Evolutionary conservation across 2,329 filamentous ascomycete species (phyloP).

Genomic region (Neopestalotiopsis rosae): DNA sequence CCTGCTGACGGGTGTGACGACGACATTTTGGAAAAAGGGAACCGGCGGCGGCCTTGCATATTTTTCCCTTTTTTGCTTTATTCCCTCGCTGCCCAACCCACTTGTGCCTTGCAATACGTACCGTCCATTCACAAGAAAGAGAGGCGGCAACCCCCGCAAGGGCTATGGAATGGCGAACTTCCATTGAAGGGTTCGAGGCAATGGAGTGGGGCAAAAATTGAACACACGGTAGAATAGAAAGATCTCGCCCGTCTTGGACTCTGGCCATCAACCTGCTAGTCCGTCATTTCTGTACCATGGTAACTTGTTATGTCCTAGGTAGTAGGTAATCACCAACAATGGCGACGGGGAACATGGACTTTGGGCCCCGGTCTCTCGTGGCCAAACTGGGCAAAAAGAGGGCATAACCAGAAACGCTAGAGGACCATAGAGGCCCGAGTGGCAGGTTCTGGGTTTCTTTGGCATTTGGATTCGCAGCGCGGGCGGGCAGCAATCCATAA

Average conservation of each 20-base stretch:
- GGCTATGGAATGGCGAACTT: neutral
- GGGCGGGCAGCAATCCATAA: neutral
- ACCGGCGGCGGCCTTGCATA: neutral
- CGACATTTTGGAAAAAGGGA: neutral
- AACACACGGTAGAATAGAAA: conserved; percentile 2
- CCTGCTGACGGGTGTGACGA: neutral
- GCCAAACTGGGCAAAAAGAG: neutral
- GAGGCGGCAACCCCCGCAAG: neutral
- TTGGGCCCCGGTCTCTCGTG: neutral
- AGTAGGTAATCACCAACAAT: too few relatives aligned
- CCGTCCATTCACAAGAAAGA: neutral
- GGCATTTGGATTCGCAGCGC: neutral
- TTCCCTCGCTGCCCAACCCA: neutral
- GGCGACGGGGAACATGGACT: too few relatives aligned
- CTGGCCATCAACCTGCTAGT: neutral
- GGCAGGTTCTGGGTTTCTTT: neutral
- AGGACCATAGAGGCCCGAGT: neutral
- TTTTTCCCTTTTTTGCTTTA: neutral
- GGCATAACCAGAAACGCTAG: neutral
- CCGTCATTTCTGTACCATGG: neutral
- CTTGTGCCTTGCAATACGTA: neutral
- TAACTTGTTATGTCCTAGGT: neutral
- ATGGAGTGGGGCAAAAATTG: neutral
- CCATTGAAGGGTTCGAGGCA: neutral
- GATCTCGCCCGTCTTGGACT: neutral